phyloP scores from a whole-genome alignment of 1,284 basidiomycete species.

The Rhodofomes roseus region DNA sequence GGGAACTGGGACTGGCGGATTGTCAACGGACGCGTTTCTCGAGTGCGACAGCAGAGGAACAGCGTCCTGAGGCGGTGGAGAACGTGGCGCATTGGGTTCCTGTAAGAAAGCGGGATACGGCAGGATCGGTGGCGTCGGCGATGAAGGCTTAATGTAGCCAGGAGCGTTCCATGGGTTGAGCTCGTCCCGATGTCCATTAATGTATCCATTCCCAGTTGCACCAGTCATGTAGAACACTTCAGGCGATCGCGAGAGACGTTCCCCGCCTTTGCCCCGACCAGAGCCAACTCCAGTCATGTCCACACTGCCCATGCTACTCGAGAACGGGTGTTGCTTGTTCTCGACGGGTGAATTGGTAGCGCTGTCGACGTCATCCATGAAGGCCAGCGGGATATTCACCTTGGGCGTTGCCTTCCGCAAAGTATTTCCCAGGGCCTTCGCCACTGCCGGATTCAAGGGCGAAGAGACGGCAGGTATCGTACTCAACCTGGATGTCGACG shows the following conservation, averaged over 20 bases:
- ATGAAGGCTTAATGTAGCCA: neutral
- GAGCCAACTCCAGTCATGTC: conserved; percentile 57
- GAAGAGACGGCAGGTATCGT: conserved; percentile 19
- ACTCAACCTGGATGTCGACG: conserved; percentile 8
- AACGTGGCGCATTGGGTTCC: neutral
- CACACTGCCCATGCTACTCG: conserved; percentile 40
- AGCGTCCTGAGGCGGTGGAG: neutral
- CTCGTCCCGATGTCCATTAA: conserved; percentile 8
- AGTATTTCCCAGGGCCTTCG: conserved; percentile 13
- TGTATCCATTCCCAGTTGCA: conserved; percentile 9
- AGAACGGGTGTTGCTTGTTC: conserved; percentile 26
- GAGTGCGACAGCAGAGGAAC: neutral
- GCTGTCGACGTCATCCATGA: conserved; percentile 16
- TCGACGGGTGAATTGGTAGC: conserved; percentile 11
- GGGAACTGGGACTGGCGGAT: neutral
- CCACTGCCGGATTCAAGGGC: conserved; percentile 19
- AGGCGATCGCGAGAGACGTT: conserved; percentile 40
- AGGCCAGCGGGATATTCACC: conserved; percentile 17
- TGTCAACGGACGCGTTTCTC: neutral
- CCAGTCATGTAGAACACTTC: conserved; percentile 33
- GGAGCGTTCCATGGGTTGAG: conserved; percentile 17
- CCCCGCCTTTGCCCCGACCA: conserved; percentile 18
- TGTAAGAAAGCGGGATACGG: neutral
- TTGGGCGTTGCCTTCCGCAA: conserved; percentile 23
- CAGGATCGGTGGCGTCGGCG: neutral